phyloP scores from a whole-genome alignment of 2,329 filamentous ascomycete genomes.

The Sphaerulina vaccinii region DNA sequence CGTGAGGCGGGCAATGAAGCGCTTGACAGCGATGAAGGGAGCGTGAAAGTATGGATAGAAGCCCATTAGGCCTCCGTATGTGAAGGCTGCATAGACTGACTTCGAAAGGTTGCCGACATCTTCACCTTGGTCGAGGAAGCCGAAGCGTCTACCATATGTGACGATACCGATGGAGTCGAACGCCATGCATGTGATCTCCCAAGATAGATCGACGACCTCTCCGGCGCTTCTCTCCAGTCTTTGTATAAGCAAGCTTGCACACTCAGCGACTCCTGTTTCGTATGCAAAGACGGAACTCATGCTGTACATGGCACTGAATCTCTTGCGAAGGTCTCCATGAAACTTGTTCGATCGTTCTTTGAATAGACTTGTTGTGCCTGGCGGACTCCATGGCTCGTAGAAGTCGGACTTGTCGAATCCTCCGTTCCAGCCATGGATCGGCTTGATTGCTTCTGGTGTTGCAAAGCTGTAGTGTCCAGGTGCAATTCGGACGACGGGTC shows the following conservation, averaged over 20 bases:
- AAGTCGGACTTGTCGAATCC: conserved; percentile 34
- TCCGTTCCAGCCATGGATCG: conserved; percentile 13
- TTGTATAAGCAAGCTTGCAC: conserved; percentile 4
- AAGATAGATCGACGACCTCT: conserved; percentile 9
- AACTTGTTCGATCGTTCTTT: conserved; percentile 15
- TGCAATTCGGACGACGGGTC: conserved; percentile 68
- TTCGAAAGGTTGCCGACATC: conserved; percentile 32
- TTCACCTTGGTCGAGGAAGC: conserved; percentile 39
- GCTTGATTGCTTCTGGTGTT: conserved; percentile 62
- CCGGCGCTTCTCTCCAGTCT: conserved; percentile 5
- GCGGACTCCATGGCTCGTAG: conserved; percentile 16
- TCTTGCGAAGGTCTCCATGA: conserved; percentile 15
- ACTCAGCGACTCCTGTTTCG: conserved; percentile 12
- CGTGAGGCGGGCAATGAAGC: neutral
- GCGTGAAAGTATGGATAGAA: conserved; percentile 11
- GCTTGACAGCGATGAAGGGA: neutral
- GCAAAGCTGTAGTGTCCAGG: conserved; percentile 71
- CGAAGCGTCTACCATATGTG: conserved; percentile 37
- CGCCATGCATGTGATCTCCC: conserved; percentile 25
- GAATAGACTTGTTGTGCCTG: conserved; percentile 15
- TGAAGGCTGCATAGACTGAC: conserved; percentile 9
- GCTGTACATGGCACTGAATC: conserved; percentile 16
- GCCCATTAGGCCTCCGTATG: conserved; percentile 12
- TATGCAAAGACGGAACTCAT: conserved; percentile 16
- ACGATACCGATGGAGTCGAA: conserved; percentile 43